These are phyloP conservation scores for Lotmaria passim DNA, from an alignment of 208 protist species.

Conservation along the genomic window DNA sequence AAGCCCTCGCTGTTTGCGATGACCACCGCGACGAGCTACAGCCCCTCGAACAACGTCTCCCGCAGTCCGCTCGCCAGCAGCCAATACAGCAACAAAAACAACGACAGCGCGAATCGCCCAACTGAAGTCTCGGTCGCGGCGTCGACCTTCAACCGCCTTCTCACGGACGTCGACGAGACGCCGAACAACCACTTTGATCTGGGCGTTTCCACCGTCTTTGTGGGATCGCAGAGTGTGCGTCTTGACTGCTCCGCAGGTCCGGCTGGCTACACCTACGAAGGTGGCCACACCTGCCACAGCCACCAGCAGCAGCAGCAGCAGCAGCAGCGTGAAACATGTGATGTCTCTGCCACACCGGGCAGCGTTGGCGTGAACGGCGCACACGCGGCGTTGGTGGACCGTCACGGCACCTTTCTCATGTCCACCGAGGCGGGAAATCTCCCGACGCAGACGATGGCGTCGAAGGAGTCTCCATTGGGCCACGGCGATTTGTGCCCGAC, in stretches of 20 bases:
- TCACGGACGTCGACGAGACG: slow-evolving; percentile 6
- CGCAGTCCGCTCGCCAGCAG: neutral
- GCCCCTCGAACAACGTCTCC: neutral
- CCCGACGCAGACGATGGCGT: neutral
- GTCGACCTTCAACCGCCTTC: neutral
- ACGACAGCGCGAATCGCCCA: neutral
- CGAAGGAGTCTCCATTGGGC: neutral
- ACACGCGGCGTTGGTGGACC: neutral
- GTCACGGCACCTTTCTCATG: slow-evolving; percentile 16
- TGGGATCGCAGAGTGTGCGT: slow-evolving; percentile 4
- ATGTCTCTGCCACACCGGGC: neutral
- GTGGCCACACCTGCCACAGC: neutral
- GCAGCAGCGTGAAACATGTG: neutral
- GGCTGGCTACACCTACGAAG: slow-evolving; percentile 2
- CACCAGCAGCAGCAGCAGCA: neutral
- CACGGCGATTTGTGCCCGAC: neutral
- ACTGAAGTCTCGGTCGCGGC: slow-evolving; percentile 1
- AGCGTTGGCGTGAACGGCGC: neutral
- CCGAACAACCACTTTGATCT: neutral
- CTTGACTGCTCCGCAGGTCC: slow-evolving; percentile 8
- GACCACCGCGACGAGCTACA: neutral
- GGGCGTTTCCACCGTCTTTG: slow-evolving; percentile 2
- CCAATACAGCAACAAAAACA: neutral
- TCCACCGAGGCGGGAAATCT: slow-evolving; percentile 2
- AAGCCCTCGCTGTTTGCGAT: slow-evolving; percentile 17